These are phyloP conservation scores for Erodium trifolium DNA, from an alignment of 441 rosid genomes.

Conservation along the genomic window DNA sequence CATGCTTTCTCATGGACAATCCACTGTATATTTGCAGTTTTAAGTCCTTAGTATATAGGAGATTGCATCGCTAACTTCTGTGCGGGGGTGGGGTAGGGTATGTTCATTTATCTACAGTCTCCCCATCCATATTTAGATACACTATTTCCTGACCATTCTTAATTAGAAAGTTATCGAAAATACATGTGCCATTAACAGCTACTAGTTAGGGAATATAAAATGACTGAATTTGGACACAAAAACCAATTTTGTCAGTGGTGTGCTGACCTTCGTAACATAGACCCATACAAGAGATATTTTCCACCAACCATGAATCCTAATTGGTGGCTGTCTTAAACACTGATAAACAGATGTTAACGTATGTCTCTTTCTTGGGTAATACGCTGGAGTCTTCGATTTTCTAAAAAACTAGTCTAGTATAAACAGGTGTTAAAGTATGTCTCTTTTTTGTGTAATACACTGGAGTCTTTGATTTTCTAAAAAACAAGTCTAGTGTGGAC, in stretches of 20 bases:
- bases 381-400: too few species aligned
- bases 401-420: too few species aligned
- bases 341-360: too few species aligned
- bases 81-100: background rate
- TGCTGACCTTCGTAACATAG: background rate
- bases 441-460: too few species aligned
- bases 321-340: background rate
- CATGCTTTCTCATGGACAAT: background rate
- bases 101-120: background rate
- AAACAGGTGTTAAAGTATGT: too few species aligned
- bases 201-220: too few species aligned
- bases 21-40: slow-evolving; percentile 3
- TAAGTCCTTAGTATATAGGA: background rate
- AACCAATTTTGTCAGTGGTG: background rate
- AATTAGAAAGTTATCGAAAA: background rate
- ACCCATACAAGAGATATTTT: background rate
- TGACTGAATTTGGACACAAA: background rate
- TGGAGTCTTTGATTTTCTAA: background rate
- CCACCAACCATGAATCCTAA: background rate
- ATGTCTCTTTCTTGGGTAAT: too few species aligned
- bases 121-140: background rate
- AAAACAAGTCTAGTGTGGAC: background rate
- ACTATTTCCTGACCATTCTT: background rate
- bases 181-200: background rate
- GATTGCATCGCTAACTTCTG: background rate